A percentile compares a stretch with the other conserved stretches of the same genome.
Evolutionary conservation across 2,329 filamentous ascomycete genomes (phyloP).

Genomic region (Aspergillus phoenicis): DNA sequence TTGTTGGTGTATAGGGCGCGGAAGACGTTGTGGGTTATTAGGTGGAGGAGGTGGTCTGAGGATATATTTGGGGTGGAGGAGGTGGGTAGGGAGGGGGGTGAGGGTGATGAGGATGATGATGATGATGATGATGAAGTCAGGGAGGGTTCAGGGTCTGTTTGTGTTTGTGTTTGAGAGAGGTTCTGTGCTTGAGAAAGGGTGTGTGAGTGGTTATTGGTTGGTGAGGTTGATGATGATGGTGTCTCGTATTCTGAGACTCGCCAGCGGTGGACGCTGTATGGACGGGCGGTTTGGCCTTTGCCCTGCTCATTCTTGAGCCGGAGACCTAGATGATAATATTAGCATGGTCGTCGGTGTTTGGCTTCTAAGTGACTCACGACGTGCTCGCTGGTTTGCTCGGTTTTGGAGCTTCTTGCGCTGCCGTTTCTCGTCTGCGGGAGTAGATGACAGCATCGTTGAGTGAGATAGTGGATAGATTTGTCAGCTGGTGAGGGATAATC

Average conservation of each 20-base stretch:
- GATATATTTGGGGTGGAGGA: background rate
- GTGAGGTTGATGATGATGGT: background rate
- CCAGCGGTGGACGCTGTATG: slow-evolving; percentile 18
- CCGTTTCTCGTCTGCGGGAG: slow-evolving; percentile 2
- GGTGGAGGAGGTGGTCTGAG: slow-evolving; percentile 25
- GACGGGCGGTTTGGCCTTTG: background rate
- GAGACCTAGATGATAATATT: background rate
- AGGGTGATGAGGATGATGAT: background rate
- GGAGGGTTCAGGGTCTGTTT: background rate
- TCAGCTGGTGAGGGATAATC: too few relatives aligned
- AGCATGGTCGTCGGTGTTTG: background rate
- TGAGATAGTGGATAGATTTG: too few relatives aligned
- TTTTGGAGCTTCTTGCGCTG: slow-evolving; percentile 20
- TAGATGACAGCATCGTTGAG: background rate
- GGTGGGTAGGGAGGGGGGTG: background rate
- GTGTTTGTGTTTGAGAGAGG: too few relatives aligned
- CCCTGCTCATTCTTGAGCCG: slow-evolving; percentile 1
- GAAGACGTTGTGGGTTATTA: slow-evolving; percentile 32
- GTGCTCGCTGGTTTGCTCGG: slow-evolving; percentile 20
- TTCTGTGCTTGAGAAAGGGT: background rate
- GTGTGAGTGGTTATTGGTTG: background rate
- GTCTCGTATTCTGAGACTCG: slow-evolving; percentile 6
- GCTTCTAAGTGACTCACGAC: slow-evolving; percentile 10
- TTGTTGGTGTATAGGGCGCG: slow-evolving; percentile 27
- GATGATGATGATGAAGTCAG: background rate